Conservation (phyloP, 169 alveolate species). For the Plasmodium coatneyi region DNA sequence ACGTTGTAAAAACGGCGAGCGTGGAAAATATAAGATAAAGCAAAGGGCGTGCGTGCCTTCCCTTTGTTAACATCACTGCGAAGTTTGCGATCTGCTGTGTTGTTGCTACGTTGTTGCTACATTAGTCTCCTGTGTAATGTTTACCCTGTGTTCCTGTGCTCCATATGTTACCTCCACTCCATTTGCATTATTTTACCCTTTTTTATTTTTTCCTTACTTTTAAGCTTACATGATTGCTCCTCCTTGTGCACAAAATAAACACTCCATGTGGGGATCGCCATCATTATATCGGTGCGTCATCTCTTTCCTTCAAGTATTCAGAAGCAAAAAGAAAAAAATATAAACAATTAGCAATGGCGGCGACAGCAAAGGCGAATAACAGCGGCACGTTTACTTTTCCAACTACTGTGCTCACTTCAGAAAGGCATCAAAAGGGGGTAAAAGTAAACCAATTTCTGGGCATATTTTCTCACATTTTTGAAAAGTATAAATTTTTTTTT, state of each 20-base stretch:
- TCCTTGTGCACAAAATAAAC: not conserved
- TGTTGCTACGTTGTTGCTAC: not conserved
- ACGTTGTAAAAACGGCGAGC: not conserved
- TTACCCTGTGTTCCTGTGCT: not conserved
- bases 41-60: not conserved
- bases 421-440: not conserved
- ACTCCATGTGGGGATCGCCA: not conserved
- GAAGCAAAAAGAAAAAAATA: not conserved
- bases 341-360: not conserved
- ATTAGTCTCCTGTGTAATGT: not conserved
- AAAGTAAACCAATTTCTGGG: not conserved
- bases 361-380: not conserved
- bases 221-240: not conserved
- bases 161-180: not conserved
- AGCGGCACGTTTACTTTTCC: not conserved
- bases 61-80: not conserved
- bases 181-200: not conserved
- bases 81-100: not conserved
- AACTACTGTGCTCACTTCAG: not conserved
- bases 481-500: not conserved
- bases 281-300: not conserved
- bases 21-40: not conserved
- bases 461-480: not conserved
- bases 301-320: not conserved
- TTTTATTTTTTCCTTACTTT: not conserved